A percentile compares a stretch with the other conserved stretches of the same genome.
These are phyloP conservation scores for Gardenia jasminoides DNA, from an alignment of 257 asterid genomes.

Conservation along the genomic window DNA sequence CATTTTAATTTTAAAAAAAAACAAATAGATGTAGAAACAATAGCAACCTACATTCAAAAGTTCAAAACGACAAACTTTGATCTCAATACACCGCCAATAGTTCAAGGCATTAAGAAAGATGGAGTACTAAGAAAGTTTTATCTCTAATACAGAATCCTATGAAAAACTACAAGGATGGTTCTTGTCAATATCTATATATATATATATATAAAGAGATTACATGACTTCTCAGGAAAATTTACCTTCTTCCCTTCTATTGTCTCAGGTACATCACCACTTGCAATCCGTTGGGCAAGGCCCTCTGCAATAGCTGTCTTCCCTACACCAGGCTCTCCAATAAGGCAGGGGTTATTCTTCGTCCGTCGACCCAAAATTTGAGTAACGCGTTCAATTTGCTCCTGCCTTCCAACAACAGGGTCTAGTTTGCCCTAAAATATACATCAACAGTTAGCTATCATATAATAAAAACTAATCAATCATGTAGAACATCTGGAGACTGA, in stretches of 20 bases:
- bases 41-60: background rate
- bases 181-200: too few relatives aligned
- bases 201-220: background rate
- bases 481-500: background rate
- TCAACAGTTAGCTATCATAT: background rate
- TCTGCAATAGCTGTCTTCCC: constrained; percentile 99
- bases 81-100: background rate
- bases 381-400: constrained; percentile 90
- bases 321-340: constrained; percentile 99
- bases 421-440: constrained; percentile 71
- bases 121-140: background rate
- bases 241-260: constrained; percentile 98
- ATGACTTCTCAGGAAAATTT: constrained; percentile 10
- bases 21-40: background rate
- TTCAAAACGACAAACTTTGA: background rate
- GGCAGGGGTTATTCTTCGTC: constrained; percentile 96
- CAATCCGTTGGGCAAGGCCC: constrained; percentile 96
- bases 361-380: constrained; percentile 96
- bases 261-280: constrained; percentile 94
- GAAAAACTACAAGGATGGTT: background rate
- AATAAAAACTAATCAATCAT: background rate
- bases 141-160: background rate
- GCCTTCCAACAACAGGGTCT: constrained; percentile 97
- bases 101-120: background rate
- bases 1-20: background rate